Percentiles rank a stretch among this genome's conserved stretches.
Conservation (phyloP, 192 early-diverging fungal genomes). For the Backusella macrospora region DNA sequence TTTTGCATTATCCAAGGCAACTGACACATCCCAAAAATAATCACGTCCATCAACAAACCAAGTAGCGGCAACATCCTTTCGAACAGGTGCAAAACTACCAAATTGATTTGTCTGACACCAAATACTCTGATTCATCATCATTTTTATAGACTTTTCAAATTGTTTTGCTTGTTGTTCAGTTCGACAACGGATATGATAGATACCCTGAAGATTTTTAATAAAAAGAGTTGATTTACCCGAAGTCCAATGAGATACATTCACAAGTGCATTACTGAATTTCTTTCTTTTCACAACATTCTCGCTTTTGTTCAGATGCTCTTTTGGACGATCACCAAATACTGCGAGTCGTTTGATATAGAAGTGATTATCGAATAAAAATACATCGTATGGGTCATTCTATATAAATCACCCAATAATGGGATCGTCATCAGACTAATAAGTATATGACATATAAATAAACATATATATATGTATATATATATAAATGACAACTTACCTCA, state of each 20-base stretch:
- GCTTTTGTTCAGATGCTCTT: slow-evolving; percentile 6
- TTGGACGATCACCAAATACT: slow-evolving; percentile 31
- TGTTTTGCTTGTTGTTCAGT: slow-evolving; percentile 64
- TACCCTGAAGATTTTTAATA: slow-evolving; percentile 61
- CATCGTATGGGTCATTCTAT: slow-evolving; percentile 47
- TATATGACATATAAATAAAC: neutral
- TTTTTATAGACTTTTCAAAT: slow-evolving; percentile 61
- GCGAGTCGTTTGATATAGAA: slow-evolving; percentile 42
- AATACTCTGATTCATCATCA: slow-evolving; percentile 49
- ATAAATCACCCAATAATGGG: neutral
- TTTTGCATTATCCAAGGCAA: slow-evolving; percentile 70
- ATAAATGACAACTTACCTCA: slow-evolving; percentile 38
- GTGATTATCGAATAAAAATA: slow-evolving; percentile 45
- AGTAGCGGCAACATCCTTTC: slow-evolving; percentile 56
- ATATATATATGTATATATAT: neutral
- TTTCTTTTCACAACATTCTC: neutral
- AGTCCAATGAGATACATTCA: neutral
- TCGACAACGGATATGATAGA: slow-evolving; percentile 64
- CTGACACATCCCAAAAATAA: slow-evolving; percentile 72
- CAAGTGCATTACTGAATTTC: neutral
- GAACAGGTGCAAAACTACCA: slow-evolving; percentile 75
- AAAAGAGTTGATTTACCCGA: slow-evolving; percentile 47
- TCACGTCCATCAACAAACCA: slow-evolving; percentile 80
- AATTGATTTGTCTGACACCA: slow-evolving; percentile 61
- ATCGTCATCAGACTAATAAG: neutral